Evolutionary conservation across 352 stramenopile genomes (phyloP), one percentile per base, ranked within the genome.

Genomic region (Pythium folliculosum): DNA sequence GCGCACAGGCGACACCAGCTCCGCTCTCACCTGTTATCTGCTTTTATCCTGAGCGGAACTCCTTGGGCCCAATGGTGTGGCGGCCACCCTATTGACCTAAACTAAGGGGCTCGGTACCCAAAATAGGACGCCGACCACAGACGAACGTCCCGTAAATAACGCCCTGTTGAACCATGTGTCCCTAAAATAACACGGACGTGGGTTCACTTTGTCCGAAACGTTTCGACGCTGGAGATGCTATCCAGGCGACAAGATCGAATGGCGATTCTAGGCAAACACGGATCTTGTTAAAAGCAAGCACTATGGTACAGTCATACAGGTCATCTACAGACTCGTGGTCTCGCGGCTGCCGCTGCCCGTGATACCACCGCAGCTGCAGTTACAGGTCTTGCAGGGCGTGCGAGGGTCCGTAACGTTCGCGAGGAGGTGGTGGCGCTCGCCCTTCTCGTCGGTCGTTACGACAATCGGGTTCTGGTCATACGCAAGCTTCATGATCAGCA

Each of bases 401-500:
- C 47, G 47, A 1, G 59, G 44, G 2, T n/a, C 17, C 12, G 53
- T 47, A 2, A 32, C 19, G n/a, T 52, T 48, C n/a, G 50, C 62
- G 6, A 61, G 23, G 6, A 63, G 53, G 21, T 61, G 62, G 32
- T 48, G 52, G 25, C 56, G 55, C 53, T 61, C 44, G 16, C 47
- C 62, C n/a, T 63, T 62, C 27, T 69, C 53, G 53, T 69, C 54
- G 19, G 38, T 44, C 5, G 30, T 54, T 16, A 65, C 72, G 63
- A 65, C 22, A 12, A 65, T 35, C 48, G 23, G 30, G 48, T 63
- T 63, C 43, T 58, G 55, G 43, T 82, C 75, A 62, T 78, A 84
- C 55, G 75, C 72, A 38, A 77, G 63, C 63, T 87, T 87, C 68
- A 87, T 76, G 16, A 73, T 37, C 27, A 86, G 62, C 30, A 88